Evolutionary conservation across 495 filamentous ascomycete species (phyloP).

Genomic region (Gamarada debralockiae): DNA sequence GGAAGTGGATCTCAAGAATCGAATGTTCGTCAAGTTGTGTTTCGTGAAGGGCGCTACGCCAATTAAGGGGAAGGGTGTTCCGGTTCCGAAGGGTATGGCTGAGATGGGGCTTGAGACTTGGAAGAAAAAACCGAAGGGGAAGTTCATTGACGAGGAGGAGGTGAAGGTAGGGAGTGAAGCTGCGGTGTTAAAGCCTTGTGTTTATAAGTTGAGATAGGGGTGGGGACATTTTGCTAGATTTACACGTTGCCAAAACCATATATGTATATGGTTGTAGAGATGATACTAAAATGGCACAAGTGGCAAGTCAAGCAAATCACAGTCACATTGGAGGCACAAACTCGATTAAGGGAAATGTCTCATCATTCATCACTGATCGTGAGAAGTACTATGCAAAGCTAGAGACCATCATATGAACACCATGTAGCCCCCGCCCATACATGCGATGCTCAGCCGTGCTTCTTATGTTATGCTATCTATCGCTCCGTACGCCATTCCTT

Average conservation of each 20-base stretch:
- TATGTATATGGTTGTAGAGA: too few relatives aligned
- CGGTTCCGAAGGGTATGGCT: slow-evolving; percentile 32
- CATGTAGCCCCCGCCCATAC: slow-evolving; percentile 2
- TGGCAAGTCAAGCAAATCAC: too few relatives aligned
- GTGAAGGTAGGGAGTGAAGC: slow-evolving; percentile 52
- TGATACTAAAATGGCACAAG: not conserved
- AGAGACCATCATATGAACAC: slow-evolving; percentile 8
- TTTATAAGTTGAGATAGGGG: slow-evolving; percentile 80
- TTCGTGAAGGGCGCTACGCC: slow-evolving; percentile 78
- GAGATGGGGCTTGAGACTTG: slow-evolving; percentile 24
- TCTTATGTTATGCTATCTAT: slow-evolving; percentile 12
- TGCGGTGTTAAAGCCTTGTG: slow-evolving; percentile 86
- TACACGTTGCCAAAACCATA: too few relatives aligned
- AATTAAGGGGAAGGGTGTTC: slow-evolving; percentile 58
- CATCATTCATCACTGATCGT: not conserved
- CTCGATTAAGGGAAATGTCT: too few relatives aligned
- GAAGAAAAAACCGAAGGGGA: slow-evolving; percentile 47
- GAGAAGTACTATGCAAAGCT: slow-evolving; percentile 5
- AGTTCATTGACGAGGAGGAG: slow-evolving; percentile 53
- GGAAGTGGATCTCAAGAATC: slow-evolving; percentile 76
- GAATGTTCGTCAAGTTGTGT: slow-evolving; percentile 96
- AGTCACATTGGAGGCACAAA: too few relatives aligned
- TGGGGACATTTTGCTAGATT: too few relatives aligned
- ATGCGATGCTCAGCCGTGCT: slow-evolving; percentile 14
- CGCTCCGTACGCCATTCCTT: slow-evolving; percentile 8